Evolutionary conservation across 2,329 filamentous ascomycete genomes (phyloP), one percentile per base, ranked within the genome.

Genomic region (Myriosclerotinia curreyana): DNA sequence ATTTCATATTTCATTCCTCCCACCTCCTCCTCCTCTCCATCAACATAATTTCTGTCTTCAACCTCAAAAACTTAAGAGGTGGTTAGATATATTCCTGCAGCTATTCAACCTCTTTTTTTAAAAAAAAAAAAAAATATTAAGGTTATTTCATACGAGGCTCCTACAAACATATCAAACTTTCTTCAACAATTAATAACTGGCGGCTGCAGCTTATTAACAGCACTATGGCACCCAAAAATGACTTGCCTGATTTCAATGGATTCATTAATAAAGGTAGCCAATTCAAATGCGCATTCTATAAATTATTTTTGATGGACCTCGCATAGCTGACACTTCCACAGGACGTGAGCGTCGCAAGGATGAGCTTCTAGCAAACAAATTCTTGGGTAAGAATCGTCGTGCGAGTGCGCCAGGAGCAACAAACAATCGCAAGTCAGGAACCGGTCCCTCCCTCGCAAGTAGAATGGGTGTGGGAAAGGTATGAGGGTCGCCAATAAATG

Each of bases 391-490:
- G 73, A 77, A 76, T 62, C 78, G 82, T 65, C 84, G 87, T 69
- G 76, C 82, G 60, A 88, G 83, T 72, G 82, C 78, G 15, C 78
- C 86, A 48, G 82, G 83, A 38, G 73, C 75, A 63, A 69, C 73
- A 8, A 76, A 77, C 51, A 81, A 76, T 65, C 73, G 79, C 64
- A 84, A 79, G 71, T 74, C 77, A 66, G 74, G 75, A 64, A 71
- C 75, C 59, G 79, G 82, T 79, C 71, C 86, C 71, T 85, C 85
- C 3, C 82, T 92, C 59, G 85, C 89, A 63, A 90, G 87, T 76
- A 84, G 89, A 75, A 86, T 89, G 65, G 89, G 90, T 48, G 81
- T 92, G 58, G 86, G 84, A 72, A 92, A 92, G 84, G 86, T 86
- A 80, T 64, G 72, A 38, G 44, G 38, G 38, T 42, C 31, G 38